Conservation (phyloP, 2,329 filamentous ascomycete species). For the Xylariaceae sp. region DNA sequence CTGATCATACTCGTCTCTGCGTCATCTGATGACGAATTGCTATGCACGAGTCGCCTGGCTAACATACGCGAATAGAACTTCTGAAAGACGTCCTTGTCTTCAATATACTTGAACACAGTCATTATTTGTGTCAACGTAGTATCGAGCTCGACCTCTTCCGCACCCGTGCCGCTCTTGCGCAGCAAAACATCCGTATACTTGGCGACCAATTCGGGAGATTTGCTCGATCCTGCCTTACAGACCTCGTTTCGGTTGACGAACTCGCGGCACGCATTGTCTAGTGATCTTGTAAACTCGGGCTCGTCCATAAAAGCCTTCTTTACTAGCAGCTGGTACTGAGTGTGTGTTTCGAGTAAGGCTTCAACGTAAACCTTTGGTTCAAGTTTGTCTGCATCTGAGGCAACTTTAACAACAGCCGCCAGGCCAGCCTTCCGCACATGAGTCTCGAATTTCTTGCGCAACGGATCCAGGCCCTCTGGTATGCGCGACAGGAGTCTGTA, state of each 20-base stretch:
- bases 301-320: constrained; percentile 91
- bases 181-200: constrained; percentile 92
- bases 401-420: constrained; percentile 83
- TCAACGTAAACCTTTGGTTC: constrained; percentile 98
- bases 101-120: constrained; percentile 99
- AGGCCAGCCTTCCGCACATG: constrained; percentile 89
- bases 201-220: constrained; percentile 88
- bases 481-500: constrained; percentile 87
- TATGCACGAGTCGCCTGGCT: constrained; percentile 88
- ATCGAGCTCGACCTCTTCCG: constrained; percentile 91
- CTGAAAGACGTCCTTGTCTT: constrained; percentile 99
- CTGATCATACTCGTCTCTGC: constrained; percentile 99
- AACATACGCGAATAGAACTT: constrained; percentile 98
- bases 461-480: constrained; percentile 82
- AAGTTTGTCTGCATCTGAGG: constrained; percentile 78
- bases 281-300: constrained; percentile 89
- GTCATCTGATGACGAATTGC: constrained; percentile 92
- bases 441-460: constrained; percentile 80
- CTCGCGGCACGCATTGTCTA: constrained; percentile 95
- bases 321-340: constrained; percentile 85
- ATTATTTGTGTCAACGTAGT: constrained; percentile 86
- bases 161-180: constrained; percentile 87
- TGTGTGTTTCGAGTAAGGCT: constrained; percentile 88
- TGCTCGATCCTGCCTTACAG: constrained; percentile 88
- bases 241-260: constrained; percentile 98